Evolutionary conservation across 345 rosid genomes (phyloP), one percentile per base, ranked within the genome.

Genomic region (Gossypium mustelinum): DNA sequence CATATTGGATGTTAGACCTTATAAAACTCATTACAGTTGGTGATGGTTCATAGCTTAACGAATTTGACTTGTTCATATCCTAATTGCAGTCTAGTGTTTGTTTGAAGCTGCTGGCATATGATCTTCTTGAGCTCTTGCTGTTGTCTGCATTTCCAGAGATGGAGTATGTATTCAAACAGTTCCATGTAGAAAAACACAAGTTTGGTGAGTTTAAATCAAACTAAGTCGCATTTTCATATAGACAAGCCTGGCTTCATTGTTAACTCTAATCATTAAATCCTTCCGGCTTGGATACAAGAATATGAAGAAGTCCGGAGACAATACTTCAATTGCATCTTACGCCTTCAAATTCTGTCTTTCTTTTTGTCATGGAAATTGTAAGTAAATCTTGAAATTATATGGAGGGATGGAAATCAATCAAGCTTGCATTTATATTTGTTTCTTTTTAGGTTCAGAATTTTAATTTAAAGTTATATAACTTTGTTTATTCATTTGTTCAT

Each of bases 111-210:
- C 80, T 93, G 61, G 88, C 90, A 18, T 95, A 79, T 72, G 97
- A 89, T 76, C 87, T 96, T 72, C 76, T 93, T 18, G 97, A 96
- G 87, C 82, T 59, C 29, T 20, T 59, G 81, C 86, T 93, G 72
- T 61, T 81, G 78, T 87, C 98, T 0, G 88, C 98, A 55, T 93
- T 93, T 63, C 97, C 98, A 0, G 99, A 95, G 77, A 75, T 93
- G 87, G 89, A 91, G 51, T 65, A 75, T 17, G 69, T 82, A 56
- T 85, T 95, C 79, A 88, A 86, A 84, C 86, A 90, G 81, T 50
- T 95, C 84, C 88, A 73, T 12, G 87, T 85, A 44, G 93, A 91
- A 66, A 95, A 90, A 54, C 88, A 88, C 64, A 84, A 77, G 73
- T 91, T 95, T 81, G 98, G 98, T 34, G 90, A 90, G 76, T 86